Evolutionary conservation across 2,329 filamentous ascomycete genomes (phyloP).

Genomic region (Blastomyces percursus): DNA sequence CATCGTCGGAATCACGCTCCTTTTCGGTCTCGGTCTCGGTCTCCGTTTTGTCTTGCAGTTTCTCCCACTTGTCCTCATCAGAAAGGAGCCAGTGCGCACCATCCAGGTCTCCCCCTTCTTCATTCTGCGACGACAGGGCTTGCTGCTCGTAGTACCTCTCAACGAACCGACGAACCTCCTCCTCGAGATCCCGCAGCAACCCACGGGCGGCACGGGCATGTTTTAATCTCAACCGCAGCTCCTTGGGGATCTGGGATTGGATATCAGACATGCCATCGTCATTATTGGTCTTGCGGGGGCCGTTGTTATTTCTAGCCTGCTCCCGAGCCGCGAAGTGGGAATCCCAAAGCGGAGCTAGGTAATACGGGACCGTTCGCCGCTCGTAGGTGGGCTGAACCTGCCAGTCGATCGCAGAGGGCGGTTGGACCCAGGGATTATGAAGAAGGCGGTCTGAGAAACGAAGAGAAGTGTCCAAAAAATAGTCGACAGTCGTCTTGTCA

Average conservation of each 20-base stretch:
- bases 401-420: slow-evolving; percentile 75
- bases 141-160: slow-evolving; percentile 47
- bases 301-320: slow-evolving; percentile 22
- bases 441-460: slow-evolving; percentile 60
- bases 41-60: not conserved
- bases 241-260: slow-evolving; percentile 55
- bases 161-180: slow-evolving; percentile 69
- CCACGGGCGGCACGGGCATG: slow-evolving; percentile 63
- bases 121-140: slow-evolving; percentile 36
- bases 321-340: slow-evolving; percentile 39
- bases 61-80: slow-evolving; percentile 9
- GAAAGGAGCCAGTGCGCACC: slow-evolving; percentile 29
- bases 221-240: slow-evolving; percentile 72
- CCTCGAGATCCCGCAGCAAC: slow-evolving; percentile 73
- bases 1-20: slow-evolving; percentile 34
- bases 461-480: not conserved
- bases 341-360: slow-evolving; percentile 80
- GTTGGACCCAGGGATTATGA: slow-evolving; percentile 73
- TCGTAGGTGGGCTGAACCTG: slow-evolving; percentile 70
- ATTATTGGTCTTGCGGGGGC: slow-evolving; percentile 27
- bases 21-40: slow-evolving; percentile 7
- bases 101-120: slow-evolving; percentile 29
- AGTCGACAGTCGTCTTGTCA: slow-evolving; percentile 4
- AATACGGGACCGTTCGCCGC: slow-evolving; percentile 71
- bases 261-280: slow-evolving; percentile 23